Evolutionary conservation across 2,329 filamentous ascomycete genomes (phyloP), one percentile per base, ranked within the genome.

Genomic region (Exserohilum turcica): DNA sequence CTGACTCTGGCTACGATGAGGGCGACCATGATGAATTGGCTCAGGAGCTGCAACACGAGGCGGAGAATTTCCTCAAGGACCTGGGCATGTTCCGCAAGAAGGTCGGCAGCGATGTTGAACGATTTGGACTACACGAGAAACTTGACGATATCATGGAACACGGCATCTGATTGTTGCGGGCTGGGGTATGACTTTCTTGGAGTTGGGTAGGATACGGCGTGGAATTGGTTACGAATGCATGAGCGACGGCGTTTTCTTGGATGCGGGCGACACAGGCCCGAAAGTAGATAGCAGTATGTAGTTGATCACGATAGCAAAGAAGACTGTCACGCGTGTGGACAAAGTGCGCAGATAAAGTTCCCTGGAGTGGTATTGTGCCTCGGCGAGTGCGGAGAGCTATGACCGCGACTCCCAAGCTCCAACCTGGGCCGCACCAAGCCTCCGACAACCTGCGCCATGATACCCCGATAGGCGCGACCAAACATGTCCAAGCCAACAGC

Each of bases 31-130:
- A 82, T 35, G 68, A 80, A 15, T 78, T 84, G 39, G 82, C 80
- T 0, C 70, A 77, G 33, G 82, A 92, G 57, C 84, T 92, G 78
- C 90, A 97, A 70, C 86, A 87, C n/a, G 86, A 91, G 67, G 93
- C 96, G 81, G 86, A 92, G 63, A 87, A 88, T 31, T 83, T 97
- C 68, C 80, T 99, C 60, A 86, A 86, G 63, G 92, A 97, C 64
- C 71, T 96, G 48, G 84, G 83, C 27, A 73, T 93, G 70, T 95
- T 96, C 78, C 88, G 88, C 73, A 86, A 86, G 66, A 97, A 96
- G 78, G 86, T 97, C 58, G 86, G 85, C 6, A 91, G 94, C 65
- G 94, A 97, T 72, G 84, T 89, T 73, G 78, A 79, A 51, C 79
- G 90, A 33, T 94, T 86, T 54, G 76, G 66, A 6, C 40, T 65